Base-by-base conservation (phyloP, 768 basidiomycete species). In the Infundibulicybe gibba region DNA sequence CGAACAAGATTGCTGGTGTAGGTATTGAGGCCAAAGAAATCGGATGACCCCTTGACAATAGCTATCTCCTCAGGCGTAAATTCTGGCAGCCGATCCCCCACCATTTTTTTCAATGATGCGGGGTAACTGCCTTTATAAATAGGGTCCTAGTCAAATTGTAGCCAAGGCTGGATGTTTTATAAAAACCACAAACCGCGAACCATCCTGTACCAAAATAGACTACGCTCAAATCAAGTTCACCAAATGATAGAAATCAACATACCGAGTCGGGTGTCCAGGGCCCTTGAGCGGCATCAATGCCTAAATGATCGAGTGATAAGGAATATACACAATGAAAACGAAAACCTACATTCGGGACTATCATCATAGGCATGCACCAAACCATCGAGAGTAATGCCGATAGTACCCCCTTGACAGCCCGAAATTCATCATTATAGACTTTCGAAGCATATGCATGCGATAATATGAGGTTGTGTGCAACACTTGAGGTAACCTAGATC, bases 331-430 rank as follows among this genome's bases (percentile, higher is more conserved):
- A 34, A 35, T 46, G 33, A 34, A 21, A 32, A 11, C 21, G 6
- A 43, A 6, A 10, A 66, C 81, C 52, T 58, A 87, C 87, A 85
- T 56, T 80, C 76, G 0, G 80, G 76, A 16, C 61, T 67, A 45
- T 83, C 72, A 51, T 85, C 79, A 51, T 79, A 87, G 88, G 87
- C 51, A 82, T 74, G 41, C 75, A 73, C 76, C 79, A 84, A 48
- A 79, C 79, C 77, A 53, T 87, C 85, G 35, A 89, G 68, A 0
- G 87, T 89, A 57, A 90, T 83, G 2, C 85, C 87, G 52, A 89
- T 85, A 37, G 66, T 59, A 13, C 85, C 88, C 9, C 72, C 69
- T 54, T 86, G 80, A 1, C 55, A 2, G 68, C 49, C 61, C 80
- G 73, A 70, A 80, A 81, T 32, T 79, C 60, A 9, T 80, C 71